phyloP scores from a whole-genome alignment of 768 basidiomycete genomes.

The Imleria badia region DNA sequence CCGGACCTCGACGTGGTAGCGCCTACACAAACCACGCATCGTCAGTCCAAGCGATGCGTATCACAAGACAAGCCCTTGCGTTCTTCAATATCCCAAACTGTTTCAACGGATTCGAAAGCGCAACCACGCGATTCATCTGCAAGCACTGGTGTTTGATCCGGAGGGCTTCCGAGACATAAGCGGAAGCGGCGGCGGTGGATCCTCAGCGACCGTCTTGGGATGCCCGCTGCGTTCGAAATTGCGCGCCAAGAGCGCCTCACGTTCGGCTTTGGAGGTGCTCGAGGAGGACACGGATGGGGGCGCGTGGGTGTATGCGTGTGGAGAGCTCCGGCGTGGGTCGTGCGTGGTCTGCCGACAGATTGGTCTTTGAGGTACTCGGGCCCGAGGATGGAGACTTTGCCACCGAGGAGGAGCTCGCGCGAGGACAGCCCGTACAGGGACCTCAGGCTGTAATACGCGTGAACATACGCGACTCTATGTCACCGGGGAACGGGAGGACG shows the following conservation, averaged over 20 bases:
- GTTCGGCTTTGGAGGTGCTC: slow-evolving; percentile 55
- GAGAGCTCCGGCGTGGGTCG: slow-evolving; percentile 54
- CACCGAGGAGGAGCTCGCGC: slow-evolving; percentile 95
- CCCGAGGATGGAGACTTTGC: slow-evolving; percentile 95
- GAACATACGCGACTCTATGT: neutral
- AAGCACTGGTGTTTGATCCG: slow-evolving; percentile 88
- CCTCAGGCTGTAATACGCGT: slow-evolving; percentile 52
- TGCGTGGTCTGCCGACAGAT: slow-evolving; percentile 80
- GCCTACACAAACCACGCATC: slow-evolving; percentile 50
- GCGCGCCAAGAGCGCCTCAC: slow-evolving; percentile 71
- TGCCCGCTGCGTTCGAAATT: slow-evolving; percentile 68
- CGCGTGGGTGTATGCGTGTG: slow-evolving; percentile 8
- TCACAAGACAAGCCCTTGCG: slow-evolving; percentile 84
- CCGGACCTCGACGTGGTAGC: slow-evolving; percentile 75
- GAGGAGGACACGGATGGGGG: slow-evolving; percentile 18
- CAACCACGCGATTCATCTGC: slow-evolving; percentile 82
- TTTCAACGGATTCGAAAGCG: slow-evolving; percentile 86
- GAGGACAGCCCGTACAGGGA: slow-evolving; percentile 98
- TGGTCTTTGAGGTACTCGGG: slow-evolving; percentile 96
- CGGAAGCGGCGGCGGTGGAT: slow-evolving; percentile 36
- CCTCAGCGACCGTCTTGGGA: slow-evolving; percentile 25
- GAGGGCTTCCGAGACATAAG: slow-evolving; percentile 85
- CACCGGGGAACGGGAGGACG: neutral
- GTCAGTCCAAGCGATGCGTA: neutral
- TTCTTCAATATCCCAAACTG: slow-evolving; percentile 96